Evolutionary conservation across 176 grass and related monocot species (phyloP).

Genomic region (Echinochloa phyllopogon): DNA sequence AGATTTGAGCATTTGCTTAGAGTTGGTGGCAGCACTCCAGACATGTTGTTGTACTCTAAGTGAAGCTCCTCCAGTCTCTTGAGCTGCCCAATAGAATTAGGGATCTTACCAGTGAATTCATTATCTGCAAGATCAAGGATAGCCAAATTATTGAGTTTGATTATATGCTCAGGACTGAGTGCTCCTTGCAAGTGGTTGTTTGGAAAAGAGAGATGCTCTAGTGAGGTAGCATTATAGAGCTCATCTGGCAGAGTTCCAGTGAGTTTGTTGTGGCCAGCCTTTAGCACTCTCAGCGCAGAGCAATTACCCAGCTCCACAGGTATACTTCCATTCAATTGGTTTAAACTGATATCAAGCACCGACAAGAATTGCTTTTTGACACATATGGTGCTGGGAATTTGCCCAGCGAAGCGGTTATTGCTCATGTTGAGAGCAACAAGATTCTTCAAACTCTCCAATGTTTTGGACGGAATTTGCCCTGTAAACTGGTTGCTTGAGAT

Average conservation of each 20-base stretch:
- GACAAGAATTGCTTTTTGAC: not conserved
- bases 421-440: constrained; percentile 32
- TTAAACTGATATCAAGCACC: constrained; percentile 27
- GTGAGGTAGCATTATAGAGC: constrained; percentile 1
- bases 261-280: constrained; percentile 34
- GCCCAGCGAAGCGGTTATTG: constrained; percentile 39
- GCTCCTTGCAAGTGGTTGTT: constrained; percentile 1
- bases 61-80: constrained; percentile 37
- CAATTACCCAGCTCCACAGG: not conserved
- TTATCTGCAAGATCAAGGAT: constrained; percentile 42
- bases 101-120: not conserved
- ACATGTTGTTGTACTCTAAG: constrained; percentile 35
- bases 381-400: constrained; percentile 20
- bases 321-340: constrained; percentile 35
- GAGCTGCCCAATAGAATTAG: constrained; percentile 32
- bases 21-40: constrained; percentile 31
- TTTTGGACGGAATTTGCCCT: not conserved
- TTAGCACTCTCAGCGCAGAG: constrained; percentile 15
- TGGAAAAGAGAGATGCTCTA: constrained; percentile 42
- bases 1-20: constrained; percentile 34
- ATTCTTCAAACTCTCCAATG: not conserved
- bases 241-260: constrained; percentile 21
- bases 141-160: constrained; percentile 25
- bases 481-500: constrained; percentile 45
- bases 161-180: not conserved